A percentile compares a stretch with the other conserved stretches of the same genome.
phyloP scores from a whole-genome alignment of 1,284 basidiomycete species.

The Melampsora medusae region DNA sequence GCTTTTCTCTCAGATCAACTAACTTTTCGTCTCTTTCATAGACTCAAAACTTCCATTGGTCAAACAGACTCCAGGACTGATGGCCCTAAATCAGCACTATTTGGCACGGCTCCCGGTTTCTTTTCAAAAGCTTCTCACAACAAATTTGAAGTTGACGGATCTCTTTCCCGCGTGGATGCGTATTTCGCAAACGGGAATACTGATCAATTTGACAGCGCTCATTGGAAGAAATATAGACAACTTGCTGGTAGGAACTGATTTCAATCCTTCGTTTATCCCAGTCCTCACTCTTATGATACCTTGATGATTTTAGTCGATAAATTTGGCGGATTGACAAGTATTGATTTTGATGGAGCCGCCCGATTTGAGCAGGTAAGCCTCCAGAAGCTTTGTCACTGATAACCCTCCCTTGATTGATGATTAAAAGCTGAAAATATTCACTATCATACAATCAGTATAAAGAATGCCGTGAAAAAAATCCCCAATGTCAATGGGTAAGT shows the following conservation, averaged over 20 bases:
- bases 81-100: background rate
- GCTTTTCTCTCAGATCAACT: too few species aligned
- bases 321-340: background rate
- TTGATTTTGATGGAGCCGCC: background rate
- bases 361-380: background rate
- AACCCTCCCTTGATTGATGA: background rate
- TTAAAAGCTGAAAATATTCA: background rate
- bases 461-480: background rate
- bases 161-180: background rate
- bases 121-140: background rate
- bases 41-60: background rate
- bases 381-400: background rate
- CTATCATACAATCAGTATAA: background rate
- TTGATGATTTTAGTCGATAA: background rate
- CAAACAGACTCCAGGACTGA: background rate
- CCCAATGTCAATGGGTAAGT: conserved; percentile 5
- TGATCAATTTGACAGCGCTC: background rate
- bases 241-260: background rate
- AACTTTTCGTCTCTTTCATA: background rate
- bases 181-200: conserved; percentile 1
- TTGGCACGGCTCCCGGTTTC: conserved; percentile 1
- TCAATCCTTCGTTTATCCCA: too few species aligned
- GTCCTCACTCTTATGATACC: too few species aligned
- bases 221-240: background rate
- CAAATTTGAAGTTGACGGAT: background rate